A percentile compares a stretch with the other conserved stretches of the same genome.
Conservation (phyloP, 176 grass and related monocot genomes). For the Dactylis glomerata region DNA sequence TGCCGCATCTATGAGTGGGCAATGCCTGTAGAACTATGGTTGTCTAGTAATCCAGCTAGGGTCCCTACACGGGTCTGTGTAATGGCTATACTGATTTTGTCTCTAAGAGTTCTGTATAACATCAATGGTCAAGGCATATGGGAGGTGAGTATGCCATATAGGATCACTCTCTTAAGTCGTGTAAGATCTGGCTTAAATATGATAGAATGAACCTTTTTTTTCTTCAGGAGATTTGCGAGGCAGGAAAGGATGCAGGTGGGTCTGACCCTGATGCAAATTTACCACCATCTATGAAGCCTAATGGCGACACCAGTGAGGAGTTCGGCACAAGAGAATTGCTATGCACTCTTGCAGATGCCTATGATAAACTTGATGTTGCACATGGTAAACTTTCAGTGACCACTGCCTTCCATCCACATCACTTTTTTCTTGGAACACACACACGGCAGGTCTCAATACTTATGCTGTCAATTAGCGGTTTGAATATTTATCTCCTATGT, state of each 20-base stretch:
- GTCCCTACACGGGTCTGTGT: conserved; percentile 74
- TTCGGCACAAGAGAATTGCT: conserved; percentile 59
- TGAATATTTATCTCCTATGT: background rate
- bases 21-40: conserved; percentile 71
- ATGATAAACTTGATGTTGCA: conserved; percentile 48
- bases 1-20: conserved; percentile 76
- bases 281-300: background rate
- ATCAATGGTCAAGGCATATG: conserved; percentile 79
- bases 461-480: background rate
- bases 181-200: conserved; percentile 7
- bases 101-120: conserved; percentile 65
- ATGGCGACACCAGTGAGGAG: conserved; percentile 22
- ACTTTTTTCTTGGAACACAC: background rate
- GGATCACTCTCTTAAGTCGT: background rate
- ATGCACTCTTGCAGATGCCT: conserved; percentile 50
- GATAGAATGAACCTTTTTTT: conserved; percentile 17
- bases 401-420: background rate
- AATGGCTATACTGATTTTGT: conserved; percentile 76
- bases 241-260: conserved; percentile 5
- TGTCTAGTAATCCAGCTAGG: conserved; percentile 58
- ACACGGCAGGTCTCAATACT: conserved; percentile 14
- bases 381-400: conserved; percentile 69
- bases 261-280: conserved; percentile 25
- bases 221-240: conserved; percentile 41
- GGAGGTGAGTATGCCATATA: conserved; percentile 59